phyloP scores from a whole-genome alignment of 2,329 filamentous ascomycete genomes.

The Diaporthe destruens region DNA sequence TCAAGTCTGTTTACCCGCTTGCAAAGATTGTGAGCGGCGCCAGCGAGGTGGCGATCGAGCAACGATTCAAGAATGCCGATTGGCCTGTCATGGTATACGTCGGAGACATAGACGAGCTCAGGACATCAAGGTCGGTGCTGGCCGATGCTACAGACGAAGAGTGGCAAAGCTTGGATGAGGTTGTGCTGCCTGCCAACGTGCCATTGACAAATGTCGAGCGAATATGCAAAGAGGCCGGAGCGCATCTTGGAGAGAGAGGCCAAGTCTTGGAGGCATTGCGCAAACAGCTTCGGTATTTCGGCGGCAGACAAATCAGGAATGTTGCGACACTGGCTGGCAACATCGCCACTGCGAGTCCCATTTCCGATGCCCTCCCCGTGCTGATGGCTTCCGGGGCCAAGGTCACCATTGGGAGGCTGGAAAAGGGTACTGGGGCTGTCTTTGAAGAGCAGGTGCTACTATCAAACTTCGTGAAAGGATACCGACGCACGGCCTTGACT shows the following conservation, averaged over 20 bases:
- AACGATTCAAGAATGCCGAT: slow-evolving; percentile 95
- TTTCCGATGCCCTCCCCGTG: slow-evolving; percentile 94
- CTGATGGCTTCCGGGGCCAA: slow-evolving; percentile 88
- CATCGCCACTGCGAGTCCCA: slow-evolving; percentile 91
- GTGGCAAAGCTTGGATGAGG: slow-evolving; percentile 70
- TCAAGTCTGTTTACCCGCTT: slow-evolving; percentile 85
- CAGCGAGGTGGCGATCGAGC: slow-evolving; percentile 97
- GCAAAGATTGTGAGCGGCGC: slow-evolving; percentile 96
- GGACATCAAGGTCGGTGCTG: slow-evolving; percentile 75
- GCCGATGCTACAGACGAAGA: background rate
- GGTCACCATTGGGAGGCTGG: slow-evolving; percentile 77
- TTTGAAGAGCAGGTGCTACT: slow-evolving; percentile 79
- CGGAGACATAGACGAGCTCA: slow-evolving; percentile 90
- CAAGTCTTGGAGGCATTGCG: slow-evolving; percentile 90
- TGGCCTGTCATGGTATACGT: slow-evolving; percentile 93
- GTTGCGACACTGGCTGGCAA: slow-evolving; percentile 97
- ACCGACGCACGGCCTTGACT: slow-evolving; percentile 51
- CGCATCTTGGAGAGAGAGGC: slow-evolving; percentile 79
- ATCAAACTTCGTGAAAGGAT: slow-evolving; percentile 60
- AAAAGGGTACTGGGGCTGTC: slow-evolving; percentile 56
- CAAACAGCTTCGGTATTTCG: slow-evolving; percentile 95
- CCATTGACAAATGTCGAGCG: slow-evolving; percentile 90
- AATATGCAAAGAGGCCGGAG: slow-evolving; percentile 82
- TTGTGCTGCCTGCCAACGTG: slow-evolving; percentile 94
- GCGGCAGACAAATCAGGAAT: slow-evolving; percentile 93